These are phyloP conservation scores for Leccinum incarnatum DNA, from an alignment of 768 basidiomycete species.

Conservation along the genomic window DNA sequence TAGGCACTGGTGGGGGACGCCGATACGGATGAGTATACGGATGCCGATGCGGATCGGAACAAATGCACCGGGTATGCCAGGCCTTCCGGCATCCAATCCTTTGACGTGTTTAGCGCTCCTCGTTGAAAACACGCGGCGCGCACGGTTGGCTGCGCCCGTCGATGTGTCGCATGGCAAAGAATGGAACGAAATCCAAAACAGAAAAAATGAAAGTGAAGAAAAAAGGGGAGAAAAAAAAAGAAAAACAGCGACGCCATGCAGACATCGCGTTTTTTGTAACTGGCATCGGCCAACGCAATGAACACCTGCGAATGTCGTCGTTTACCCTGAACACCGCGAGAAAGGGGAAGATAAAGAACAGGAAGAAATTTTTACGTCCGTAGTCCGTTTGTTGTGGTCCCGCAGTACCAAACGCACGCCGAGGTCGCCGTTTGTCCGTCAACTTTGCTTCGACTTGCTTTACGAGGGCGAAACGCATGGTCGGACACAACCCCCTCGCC, in stretches of 20 bases:
- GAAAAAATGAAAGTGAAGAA: background rate
- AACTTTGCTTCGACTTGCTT: background rate
- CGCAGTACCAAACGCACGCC: conserved; percentile 10
- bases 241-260: background rate
- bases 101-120: conserved; percentile 12
- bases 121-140: conserved; percentile 26
- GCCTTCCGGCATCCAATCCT: background rate
- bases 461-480: conserved; percentile 8
- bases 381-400: background rate
- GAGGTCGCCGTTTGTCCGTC: background rate
- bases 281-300: background rate
- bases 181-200: background rate
- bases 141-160: conserved; percentile 2
- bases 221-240: background rate
- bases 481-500: background rate
- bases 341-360: background rate
- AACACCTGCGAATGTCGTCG: background rate
- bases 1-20: background rate
- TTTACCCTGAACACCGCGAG: background rate
- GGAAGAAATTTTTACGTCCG: background rate
- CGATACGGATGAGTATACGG: background rate
- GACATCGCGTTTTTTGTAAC: background rate
- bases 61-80: background rate
- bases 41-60: background rate
- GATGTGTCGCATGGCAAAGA: background rate